A percentile compares a stretch with the other conserved stretches of the same genome.
These are phyloP conservation scores for Rosa hybrid DNA, from an alignment of 331 rosid genomes.

Conservation along the genomic window DNA sequence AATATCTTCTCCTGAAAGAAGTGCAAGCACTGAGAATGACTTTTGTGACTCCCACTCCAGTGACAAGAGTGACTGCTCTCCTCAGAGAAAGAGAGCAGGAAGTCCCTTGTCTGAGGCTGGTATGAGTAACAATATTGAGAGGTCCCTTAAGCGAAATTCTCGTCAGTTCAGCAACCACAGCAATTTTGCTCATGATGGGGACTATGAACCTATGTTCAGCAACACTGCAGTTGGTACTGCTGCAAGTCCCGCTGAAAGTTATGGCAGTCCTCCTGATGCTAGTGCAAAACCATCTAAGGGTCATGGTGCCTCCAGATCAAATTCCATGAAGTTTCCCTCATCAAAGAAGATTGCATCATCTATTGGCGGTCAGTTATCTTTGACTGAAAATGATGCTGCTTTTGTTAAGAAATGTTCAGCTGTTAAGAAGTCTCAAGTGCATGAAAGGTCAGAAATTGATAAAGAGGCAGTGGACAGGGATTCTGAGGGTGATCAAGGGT, in stretches of 20 bases:
- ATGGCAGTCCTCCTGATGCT: slow-evolving; percentile 18
- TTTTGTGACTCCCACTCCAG: slow-evolving; percentile 27
- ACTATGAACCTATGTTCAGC: slow-evolving; percentile 16
- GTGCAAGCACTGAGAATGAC: slow-evolving; percentile 25
- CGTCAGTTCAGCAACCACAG: slow-evolving; percentile 27
- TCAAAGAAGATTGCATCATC: slow-evolving; percentile 18
- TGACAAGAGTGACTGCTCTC: slow-evolving; percentile 31
- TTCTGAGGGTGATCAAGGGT: slow-evolving; percentile 26
- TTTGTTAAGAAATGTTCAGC: slow-evolving; percentile 18
- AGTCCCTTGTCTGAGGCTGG: slow-evolving; percentile 31
- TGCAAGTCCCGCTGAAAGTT: slow-evolving; percentile 17
- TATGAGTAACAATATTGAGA: slow-evolving; percentile 24
- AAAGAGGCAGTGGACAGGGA: slow-evolving; percentile 24
- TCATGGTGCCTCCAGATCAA: slow-evolving; percentile 21
- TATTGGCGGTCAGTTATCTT: slow-evolving; percentile 18
- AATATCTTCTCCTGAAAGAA: slow-evolving; percentile 43
- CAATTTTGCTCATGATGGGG: slow-evolving; percentile 18
- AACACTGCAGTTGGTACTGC: slow-evolving; percentile 25
- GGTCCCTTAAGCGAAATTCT: slow-evolving; percentile 24
- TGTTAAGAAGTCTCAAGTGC: slow-evolving; percentile 31
- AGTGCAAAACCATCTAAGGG: slow-evolving; percentile 28
- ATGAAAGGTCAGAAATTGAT: slow-evolving; percentile 20
- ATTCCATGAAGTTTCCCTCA: slow-evolving; percentile 31
- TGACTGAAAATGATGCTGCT: slow-evolving; percentile 26
- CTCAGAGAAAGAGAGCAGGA: slow-evolving; percentile 34